Conservation (phyloP, 2,329 filamentous ascomycete species). For the Epichloe sylvatica region DNA sequence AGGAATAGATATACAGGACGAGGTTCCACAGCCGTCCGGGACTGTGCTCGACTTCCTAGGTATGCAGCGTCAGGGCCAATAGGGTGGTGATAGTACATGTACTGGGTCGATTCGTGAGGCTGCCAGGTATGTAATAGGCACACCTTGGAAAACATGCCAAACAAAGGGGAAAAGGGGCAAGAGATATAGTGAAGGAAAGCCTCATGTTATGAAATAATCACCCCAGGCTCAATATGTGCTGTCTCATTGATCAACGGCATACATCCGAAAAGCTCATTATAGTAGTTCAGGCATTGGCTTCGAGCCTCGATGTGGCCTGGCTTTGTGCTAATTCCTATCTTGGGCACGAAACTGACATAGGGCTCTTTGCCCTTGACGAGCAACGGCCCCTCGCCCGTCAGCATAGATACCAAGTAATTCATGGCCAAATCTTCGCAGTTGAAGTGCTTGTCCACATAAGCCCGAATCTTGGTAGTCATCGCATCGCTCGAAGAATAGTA, state of each 20-base stretch:
- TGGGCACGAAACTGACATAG: conserved; percentile 20
- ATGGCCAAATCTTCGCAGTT: conserved; percentile 29
- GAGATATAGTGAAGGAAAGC: not conserved
- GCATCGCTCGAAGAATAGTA: conserved; percentile 24
- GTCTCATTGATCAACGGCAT: conserved; percentile 22
- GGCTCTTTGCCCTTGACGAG: conserved; percentile 19
- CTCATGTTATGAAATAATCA: conserved; percentile 13
- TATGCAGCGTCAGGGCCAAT: no score
- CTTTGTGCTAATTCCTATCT: conserved; percentile 20
- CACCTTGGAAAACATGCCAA: not conserved
- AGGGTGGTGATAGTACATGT: no score
- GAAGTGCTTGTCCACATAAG: conserved; percentile 23
- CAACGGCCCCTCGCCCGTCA: conserved; percentile 21
- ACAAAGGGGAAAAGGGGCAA: not conserved
- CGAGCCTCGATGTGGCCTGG: conserved; percentile 20
- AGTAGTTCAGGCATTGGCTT: conserved; percentile 23
- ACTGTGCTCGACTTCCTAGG: no score
- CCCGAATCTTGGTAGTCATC: conserved; percentile 17
- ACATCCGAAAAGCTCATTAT: conserved; percentile 20
- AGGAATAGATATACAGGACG: no score
- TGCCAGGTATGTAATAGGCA: no score
- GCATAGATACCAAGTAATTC: conserved; percentile 21
- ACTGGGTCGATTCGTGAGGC: no score
- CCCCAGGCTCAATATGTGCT: conserved; percentile 20
- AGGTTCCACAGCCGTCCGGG: no score